Percentiles rank a stretch among this genome's conserved stretches.
Evolutionary conservation across 805 yeast genomes (phyloP).

Genomic region (Spathaspora sp.): DNA sequence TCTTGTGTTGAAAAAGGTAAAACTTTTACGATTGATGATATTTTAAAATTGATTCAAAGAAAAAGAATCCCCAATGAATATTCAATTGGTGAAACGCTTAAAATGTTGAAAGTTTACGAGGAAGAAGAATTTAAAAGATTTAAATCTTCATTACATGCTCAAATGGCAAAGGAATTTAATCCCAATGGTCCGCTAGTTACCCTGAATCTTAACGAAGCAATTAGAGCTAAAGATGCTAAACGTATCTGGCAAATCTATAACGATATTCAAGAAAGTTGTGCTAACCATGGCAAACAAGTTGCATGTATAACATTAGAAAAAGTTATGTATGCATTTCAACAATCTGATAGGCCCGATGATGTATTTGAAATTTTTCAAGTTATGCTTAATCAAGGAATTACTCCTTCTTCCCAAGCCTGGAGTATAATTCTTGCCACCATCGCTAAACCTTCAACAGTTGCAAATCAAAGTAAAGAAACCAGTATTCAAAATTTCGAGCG

Average conservation of each 20-base stretch:
- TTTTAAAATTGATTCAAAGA: slow-evolving; percentile 1
- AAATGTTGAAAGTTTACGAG: slow-evolving; percentile 2
- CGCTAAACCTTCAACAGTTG: slow-evolving; percentile 28
- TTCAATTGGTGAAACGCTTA: slow-evolving; percentile 2
- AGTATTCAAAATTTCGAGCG: slow-evolving; percentile 20
- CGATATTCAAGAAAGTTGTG: slow-evolving; percentile 21
- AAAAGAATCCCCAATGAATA: not conserved
- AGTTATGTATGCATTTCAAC: slow-evolving; percentile 46
- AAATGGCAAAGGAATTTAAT: slow-evolving; percentile 15
- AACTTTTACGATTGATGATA: slow-evolving; percentile 1
- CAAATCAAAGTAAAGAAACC: slow-evolving; percentile 19
- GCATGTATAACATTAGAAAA: slow-evolving; percentile 38
- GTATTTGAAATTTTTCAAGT: slow-evolving; percentile 50
- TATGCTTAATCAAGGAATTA: slow-evolving; percentile 35
- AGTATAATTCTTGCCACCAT: slow-evolving; percentile 53
- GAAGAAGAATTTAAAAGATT: slow-evolving; percentile 6
- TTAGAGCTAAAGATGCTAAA: slow-evolving; percentile 14
- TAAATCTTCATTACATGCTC: slow-evolving; percentile 1
- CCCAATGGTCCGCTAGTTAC: slow-evolving; percentile 29
- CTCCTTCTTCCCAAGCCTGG: slow-evolving; percentile 53
- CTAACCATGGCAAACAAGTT: slow-evolving; percentile 26
- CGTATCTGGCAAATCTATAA: slow-evolving; percentile 18
- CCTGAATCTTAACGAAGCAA: slow-evolving; percentile 18
- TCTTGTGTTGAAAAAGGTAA: slow-evolving; percentile 21
- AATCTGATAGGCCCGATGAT: slow-evolving; percentile 26